These are phyloP conservation scores for Globisporangium lucens DNA, from an alignment of 352 stramenopile genomes.

Conservation along the genomic window DNA sequence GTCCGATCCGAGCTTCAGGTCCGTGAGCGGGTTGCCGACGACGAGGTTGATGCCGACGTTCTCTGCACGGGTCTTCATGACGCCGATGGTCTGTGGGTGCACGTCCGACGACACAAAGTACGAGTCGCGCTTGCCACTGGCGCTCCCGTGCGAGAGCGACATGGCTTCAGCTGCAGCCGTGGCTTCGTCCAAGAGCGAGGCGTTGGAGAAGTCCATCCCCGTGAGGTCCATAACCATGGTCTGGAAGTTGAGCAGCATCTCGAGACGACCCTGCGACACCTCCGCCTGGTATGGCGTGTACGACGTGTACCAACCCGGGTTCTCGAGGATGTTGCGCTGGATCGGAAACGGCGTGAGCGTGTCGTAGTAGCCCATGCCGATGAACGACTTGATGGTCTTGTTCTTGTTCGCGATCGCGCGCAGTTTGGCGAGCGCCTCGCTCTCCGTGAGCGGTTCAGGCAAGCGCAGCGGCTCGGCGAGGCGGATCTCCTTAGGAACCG, in stretches of 20 bases:
- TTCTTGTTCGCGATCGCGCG: constrained; percentile 94
- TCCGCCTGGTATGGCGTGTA: constrained; percentile 99
- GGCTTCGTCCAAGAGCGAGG: constrained; percentile 98
- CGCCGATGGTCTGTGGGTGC: constrained; percentile 90
- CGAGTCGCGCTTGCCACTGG: constrained; percentile 92
- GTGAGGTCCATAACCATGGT: constrained; percentile 97
- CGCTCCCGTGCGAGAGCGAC: constrained; percentile 93
- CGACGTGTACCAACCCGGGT: constrained; percentile 98
- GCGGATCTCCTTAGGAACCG: constrained; percentile 94
- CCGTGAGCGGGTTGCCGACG: constrained; percentile 77
- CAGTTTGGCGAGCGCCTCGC: constrained; percentile 91
- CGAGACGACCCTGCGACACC: constrained; percentile 97
- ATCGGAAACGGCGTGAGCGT: constrained; percentile 95
- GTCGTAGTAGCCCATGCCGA: constrained; percentile 98
- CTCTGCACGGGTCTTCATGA: constrained; percentile 92
- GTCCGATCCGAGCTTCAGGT: constrained; percentile 84
- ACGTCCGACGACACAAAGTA: constrained; percentile 96
- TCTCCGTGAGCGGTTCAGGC: constrained; percentile 87
- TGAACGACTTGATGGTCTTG: constrained; percentile 94
- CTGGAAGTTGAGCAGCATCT: constrained; percentile 99
- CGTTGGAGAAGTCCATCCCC: constrained; percentile 96
- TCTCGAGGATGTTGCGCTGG: constrained; percentile 97
- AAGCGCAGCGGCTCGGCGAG: constrained; percentile 54
- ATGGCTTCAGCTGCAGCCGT: constrained; percentile 98
- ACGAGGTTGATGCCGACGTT: constrained; percentile 93